These are phyloP conservation scores for Neostapfia colusana DNA, from an alignment of 176 grass and related monocot species.

Conservation along the genomic window DNA sequence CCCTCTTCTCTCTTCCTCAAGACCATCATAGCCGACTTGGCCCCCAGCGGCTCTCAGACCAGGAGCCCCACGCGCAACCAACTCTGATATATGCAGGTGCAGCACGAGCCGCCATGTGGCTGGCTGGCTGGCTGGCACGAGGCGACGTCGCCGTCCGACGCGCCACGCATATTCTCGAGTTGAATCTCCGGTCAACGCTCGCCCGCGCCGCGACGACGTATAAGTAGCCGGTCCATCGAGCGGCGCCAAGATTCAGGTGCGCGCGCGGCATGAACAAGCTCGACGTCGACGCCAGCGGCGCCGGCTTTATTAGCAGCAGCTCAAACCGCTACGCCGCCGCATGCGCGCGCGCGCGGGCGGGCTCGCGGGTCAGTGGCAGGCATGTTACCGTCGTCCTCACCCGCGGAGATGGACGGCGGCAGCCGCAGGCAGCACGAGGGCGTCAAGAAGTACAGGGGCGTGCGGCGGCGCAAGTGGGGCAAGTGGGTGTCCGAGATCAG, in stretches of 20 bases:
- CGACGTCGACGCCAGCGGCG: neutral
- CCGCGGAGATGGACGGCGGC: constrained; percentile 22
- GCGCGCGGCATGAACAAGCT: neutral
- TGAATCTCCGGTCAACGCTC: constrained; percentile 37
- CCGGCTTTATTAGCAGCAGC: too few relatives aligned
- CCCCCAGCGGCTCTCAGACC: neutral
- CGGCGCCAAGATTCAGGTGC: constrained; percentile 12
- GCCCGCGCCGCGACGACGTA: neutral
- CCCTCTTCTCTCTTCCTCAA: neutral
- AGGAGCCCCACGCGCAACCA: constrained; percentile 28
- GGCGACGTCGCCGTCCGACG: constrained; percentile 48
- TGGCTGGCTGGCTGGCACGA: constrained; percentile 7
- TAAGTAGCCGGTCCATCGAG: constrained; percentile 33
- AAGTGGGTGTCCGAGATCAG: constrained; percentile 71
- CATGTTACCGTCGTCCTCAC: constrained; percentile 24
- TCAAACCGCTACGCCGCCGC: neutral
- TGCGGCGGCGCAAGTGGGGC: constrained; percentile 64
- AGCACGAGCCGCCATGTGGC: constrained; percentile 16
- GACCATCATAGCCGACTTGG: constrained; percentile 1
- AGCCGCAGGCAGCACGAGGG: neutral
- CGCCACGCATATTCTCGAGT: constrained; percentile 41
- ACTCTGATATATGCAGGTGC: neutral
- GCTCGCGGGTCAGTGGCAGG: neutral
- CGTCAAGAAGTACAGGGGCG: constrained; percentile 38
- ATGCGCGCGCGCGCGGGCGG: too few relatives aligned